These are phyloP conservation scores for Ogataea wickerhamii DNA, from an alignment of 805 yeast genomes.

Conservation along the genomic window DNA sequence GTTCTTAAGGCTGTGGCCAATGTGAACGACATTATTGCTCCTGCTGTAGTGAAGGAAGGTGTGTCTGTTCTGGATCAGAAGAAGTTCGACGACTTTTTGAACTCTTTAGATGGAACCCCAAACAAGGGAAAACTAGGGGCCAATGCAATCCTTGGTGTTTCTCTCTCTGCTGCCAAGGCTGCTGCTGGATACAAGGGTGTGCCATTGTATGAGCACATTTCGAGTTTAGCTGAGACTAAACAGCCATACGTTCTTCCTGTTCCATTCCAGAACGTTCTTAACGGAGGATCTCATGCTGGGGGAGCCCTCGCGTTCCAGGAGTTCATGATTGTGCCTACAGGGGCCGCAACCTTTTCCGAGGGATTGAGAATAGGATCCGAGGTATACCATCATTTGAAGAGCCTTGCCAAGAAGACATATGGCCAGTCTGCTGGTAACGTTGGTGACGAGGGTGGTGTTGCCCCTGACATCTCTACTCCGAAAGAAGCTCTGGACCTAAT, in stretches of 20 bases:
- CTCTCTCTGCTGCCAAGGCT: conserved; percentile 95
- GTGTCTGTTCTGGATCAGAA: conserved; percentile 84
- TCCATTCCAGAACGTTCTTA: conserved; percentile 97
- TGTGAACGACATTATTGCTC: conserved; percentile 93
- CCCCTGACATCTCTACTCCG: conserved; percentile 94
- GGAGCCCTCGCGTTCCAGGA: conserved; percentile 99
- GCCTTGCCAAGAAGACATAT: conserved; percentile 89
- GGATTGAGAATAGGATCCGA: conserved; percentile 96
- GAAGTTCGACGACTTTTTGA: conserved; percentile 81
- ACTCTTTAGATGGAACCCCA: conserved; percentile 89
- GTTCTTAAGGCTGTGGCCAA: conserved; percentile 94
- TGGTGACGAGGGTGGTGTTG: conserved; percentile 99
- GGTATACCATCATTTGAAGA: conserved; percentile 95
- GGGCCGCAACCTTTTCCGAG: conserved; percentile 86
- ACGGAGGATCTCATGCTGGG: conserved; percentile 99
- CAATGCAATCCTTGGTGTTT: conserved; percentile 97
- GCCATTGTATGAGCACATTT: conserved; percentile 90
- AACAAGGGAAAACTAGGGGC: conserved; percentile 98
- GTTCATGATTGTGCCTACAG: conserved; percentile 97
- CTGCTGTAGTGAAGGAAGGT: conserved; percentile 80
- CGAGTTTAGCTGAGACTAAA: conserved; percentile 73
- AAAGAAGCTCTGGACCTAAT: conserved; percentile 97
- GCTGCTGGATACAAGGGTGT: conserved; percentile 95
- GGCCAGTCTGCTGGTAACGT: conserved; percentile 99
- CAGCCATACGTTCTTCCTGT: conserved; percentile 93